phyloP scores from a whole-genome alignment of 176 grass and related monocot genomes.

The Chloris gayana region DNA sequence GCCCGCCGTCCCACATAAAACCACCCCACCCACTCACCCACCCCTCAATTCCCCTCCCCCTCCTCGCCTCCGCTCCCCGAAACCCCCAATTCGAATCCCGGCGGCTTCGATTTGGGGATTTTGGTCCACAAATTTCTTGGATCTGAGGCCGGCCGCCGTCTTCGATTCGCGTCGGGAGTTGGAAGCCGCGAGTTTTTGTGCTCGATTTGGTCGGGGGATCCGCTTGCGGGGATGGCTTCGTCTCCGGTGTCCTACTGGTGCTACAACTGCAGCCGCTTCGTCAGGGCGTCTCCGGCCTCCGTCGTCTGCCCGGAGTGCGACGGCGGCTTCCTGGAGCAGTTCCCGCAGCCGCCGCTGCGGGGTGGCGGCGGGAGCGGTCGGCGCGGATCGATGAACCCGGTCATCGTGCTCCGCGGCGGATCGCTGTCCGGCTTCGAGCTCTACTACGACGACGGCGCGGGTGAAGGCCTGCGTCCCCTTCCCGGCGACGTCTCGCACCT shows the following conservation, averaged over 20 bases:
- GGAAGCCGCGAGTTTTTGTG: background rate
- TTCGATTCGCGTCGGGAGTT: constrained; percentile 27
- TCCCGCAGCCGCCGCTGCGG: constrained; percentile 44
- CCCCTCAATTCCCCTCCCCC: constrained; percentile 26
- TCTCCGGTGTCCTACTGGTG: constrained; percentile 75
- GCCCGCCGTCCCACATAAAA: constrained; percentile 48
- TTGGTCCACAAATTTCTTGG: constrained; percentile 6
- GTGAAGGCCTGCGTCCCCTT: constrained; percentile 62
- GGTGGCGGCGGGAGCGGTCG: constrained; percentile 52
- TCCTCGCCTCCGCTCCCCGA: background rate
- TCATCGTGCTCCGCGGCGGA: constrained; percentile 75
- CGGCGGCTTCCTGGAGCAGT: constrained; percentile 82
- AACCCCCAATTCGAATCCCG: constrained; percentile 37
- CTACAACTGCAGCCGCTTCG: constrained; percentile 78
- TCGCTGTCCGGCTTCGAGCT: constrained; percentile 65
- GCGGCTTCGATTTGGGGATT: constrained; percentile 52
- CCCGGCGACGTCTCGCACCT: constrained; percentile 71
- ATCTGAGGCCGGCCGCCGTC: constrained; percentile 18
- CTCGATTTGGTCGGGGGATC: constrained; percentile 24
- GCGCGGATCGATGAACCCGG: constrained; percentile 69
- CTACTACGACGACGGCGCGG: constrained; percentile 77
- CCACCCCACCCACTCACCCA: constrained; percentile 40
- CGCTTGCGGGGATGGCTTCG: constrained; percentile 47
- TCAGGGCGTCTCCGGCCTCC: constrained; percentile 49
- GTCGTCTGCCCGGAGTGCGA: constrained; percentile 79